Evolutionary conservation across 2,329 filamentous ascomycete species (phyloP).

Genomic region (Stachybotrys chlorohalonatus): DNA sequence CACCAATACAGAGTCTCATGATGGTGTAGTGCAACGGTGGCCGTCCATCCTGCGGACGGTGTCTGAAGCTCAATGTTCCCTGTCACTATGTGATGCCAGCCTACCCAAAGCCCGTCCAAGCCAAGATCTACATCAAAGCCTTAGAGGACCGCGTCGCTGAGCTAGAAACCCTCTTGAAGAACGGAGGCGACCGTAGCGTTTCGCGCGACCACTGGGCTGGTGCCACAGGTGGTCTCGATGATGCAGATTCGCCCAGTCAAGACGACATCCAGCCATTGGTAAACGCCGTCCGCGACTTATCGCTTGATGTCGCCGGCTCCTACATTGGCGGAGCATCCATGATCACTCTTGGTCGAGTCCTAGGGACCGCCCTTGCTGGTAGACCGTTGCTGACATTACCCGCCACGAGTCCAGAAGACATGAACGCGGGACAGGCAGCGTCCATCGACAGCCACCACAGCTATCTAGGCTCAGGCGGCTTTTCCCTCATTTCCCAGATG

Average conservation of each 20-base stretch:
- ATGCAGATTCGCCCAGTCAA: not conserved
- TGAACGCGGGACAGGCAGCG: not conserved
- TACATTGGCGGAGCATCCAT: not conserved
- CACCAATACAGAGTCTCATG: not conserved
- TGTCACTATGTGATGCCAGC: not conserved
- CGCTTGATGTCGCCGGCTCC: not conserved
- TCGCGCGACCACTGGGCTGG: not conserved
- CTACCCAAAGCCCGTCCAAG: not conserved
- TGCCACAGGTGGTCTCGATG: not conserved
- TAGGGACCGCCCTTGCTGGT: not conserved
- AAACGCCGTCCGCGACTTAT: not conserved
- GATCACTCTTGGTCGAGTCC: not conserved
- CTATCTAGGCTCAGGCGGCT: not conserved
- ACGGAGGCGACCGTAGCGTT: not conserved
- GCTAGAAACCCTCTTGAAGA: not conserved
- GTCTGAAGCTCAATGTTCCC: not conserved
- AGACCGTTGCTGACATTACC: not conserved
- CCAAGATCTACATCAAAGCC: not conserved
- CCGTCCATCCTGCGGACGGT: not conserved
- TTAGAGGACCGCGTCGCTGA: not conserved
- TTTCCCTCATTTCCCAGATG: not conserved
- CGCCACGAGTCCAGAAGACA: not conserved
- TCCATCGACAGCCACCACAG: not conserved
- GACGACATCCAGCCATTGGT: not conserved
- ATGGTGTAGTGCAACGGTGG: not conserved